Conservation (phyloP, 345 rosid genomes). For the Arabidopsis arenosa region DNA sequence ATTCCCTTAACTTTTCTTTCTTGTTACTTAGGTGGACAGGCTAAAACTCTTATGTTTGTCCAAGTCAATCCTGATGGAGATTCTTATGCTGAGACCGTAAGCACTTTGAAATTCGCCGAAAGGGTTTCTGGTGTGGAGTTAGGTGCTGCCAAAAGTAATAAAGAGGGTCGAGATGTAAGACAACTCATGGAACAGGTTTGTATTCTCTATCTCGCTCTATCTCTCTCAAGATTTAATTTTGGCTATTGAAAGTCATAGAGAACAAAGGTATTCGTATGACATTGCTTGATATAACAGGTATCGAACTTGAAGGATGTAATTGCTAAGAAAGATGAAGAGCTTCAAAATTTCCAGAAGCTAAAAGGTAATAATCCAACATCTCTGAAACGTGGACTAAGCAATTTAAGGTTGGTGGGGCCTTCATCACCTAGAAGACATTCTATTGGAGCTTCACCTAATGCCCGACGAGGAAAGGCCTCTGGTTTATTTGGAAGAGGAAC, state of each 20-base stretch:
- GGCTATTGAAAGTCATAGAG: neutral
- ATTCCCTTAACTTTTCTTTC: conserved; percentile 11
- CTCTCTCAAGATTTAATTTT: conserved; percentile 3
- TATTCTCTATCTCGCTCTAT: neutral
- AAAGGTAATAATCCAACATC: conserved; percentile 55
- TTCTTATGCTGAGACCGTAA: conserved; percentile 86
- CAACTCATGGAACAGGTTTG: conserved; percentile 94
- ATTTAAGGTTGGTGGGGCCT: conserved; percentile 57
- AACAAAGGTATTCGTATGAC: conserved; percentile 1
- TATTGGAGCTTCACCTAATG: conserved; percentile 53
- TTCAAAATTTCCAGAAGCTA: conserved; percentile 63
- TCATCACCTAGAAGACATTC: conserved; percentile 77
- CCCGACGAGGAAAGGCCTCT: conserved; percentile 50
- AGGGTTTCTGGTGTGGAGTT: conserved; percentile 98
- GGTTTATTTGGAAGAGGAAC: conserved; percentile 50
- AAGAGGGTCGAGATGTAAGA: conserved; percentile 86
- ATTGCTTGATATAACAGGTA: conserved; percentile 56
- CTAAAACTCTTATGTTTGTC: conserved; percentile 96
- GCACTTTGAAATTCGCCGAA: conserved; percentile 93
- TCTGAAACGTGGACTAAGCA: conserved; percentile 53
- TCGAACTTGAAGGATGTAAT: conserved; percentile 71
- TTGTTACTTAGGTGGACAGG: conserved; percentile 80
- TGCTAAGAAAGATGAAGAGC: conserved; percentile 80
- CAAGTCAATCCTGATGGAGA: conserved; percentile 95
- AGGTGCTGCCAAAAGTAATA: conserved; percentile 90